Evolutionary conservation across 257 asterid genomes (phyloP).

Genomic region (Echites panduratus): DNA sequence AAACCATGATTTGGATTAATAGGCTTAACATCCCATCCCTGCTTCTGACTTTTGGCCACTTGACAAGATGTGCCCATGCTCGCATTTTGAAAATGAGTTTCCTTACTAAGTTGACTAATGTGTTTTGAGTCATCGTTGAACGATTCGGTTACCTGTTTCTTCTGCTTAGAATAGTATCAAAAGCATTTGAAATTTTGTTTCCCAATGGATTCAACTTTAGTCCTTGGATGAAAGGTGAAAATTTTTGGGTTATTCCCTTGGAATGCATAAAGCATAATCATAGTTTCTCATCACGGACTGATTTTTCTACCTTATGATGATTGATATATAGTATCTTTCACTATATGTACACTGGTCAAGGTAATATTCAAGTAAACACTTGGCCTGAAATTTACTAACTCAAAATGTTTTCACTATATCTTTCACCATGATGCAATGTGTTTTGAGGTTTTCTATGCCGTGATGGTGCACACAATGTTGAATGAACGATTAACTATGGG

Average conservation of each 20-base stretch:
- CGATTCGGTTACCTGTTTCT: neutral
- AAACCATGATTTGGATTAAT: neutral
- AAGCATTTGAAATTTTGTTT: neutral
- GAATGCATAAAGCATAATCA: neutral
- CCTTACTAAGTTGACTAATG: neutral
- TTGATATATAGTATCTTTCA: neutral
- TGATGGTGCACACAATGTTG: neutral
- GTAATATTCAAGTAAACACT: neutral
- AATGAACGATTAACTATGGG: slow-evolving; percentile 1
- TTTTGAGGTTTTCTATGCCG: neutral
- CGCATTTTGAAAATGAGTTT: neutral
- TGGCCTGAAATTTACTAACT: neutral
- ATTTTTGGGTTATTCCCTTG: neutral
- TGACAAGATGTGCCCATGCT: neutral
- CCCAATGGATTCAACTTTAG: neutral
- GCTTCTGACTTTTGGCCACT: neutral
- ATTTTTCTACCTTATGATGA: neutral
- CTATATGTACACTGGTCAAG: neutral
- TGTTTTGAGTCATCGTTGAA: neutral
- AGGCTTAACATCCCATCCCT: neutral
- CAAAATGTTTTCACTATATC: no score
- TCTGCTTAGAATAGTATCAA: neutral
- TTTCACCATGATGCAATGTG: neutral
- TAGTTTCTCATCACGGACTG: neutral
- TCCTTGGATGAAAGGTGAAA: neutral